These are phyloP conservation scores for Vachellia pachyceras DNA, from an alignment of 306 rosid genomes.

Conservation along the genomic window DNA sequence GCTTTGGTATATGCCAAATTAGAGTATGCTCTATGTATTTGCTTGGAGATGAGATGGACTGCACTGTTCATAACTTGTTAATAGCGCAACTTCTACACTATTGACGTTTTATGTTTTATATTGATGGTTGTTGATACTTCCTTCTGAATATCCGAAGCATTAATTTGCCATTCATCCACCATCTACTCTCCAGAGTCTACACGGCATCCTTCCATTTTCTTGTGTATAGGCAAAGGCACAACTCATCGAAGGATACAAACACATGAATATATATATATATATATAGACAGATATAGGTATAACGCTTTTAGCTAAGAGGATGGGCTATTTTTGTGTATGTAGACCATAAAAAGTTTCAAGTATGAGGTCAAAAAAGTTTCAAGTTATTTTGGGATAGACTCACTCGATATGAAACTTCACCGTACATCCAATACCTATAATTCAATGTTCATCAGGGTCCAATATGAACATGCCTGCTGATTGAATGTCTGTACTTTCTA, in stretches of 20 bases:
- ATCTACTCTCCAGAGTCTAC: neutral
- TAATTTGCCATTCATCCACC: neutral
- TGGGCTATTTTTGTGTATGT: neutral
- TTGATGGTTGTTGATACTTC: neutral
- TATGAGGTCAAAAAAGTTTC: neutral
- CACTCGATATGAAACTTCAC: neutral
- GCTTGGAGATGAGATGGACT: neutral
- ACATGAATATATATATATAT: too few species aligned
- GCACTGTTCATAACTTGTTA: neutral
- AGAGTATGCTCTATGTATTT: neutral
- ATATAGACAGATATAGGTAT: too few species aligned
- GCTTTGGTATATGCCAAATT: neutral
- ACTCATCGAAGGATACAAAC: neutral
- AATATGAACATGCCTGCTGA: neutral
- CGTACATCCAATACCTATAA: neutral
- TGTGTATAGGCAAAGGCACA: neutral
- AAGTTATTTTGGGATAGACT: neutral
- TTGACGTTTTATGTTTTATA: neutral
- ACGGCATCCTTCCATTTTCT: neutral
- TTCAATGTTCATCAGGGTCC: neutral
- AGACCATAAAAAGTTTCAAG: neutral
- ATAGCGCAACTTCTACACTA: neutral
- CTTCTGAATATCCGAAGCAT: neutral
- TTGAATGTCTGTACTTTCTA: neutral
- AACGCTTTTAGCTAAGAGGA: neutral